Conservation (phyloP, 257 asterid genomes). For the Lycium ferocissimum region DNA sequence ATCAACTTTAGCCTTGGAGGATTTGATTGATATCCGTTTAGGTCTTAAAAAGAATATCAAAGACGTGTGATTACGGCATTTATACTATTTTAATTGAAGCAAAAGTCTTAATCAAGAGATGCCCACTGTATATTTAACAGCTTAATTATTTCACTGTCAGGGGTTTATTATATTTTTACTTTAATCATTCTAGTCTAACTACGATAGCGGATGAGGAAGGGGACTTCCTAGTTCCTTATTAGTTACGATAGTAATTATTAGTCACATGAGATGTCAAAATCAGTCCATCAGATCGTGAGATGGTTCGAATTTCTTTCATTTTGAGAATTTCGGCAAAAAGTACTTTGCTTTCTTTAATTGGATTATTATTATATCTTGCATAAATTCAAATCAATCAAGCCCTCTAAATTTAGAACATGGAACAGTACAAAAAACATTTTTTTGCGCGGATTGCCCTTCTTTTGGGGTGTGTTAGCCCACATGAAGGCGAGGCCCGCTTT, state of each 20-base stretch:
- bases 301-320: too few species aligned
- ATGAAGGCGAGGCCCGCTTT: too few species aligned
- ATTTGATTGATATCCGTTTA: background rate
- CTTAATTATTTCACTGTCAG: background rate
- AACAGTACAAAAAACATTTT: too few species aligned
- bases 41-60: conserved; percentile 11
- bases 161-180: too few species aligned
- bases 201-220: background rate
- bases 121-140: background rate
- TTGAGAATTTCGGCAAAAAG: background rate
- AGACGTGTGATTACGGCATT: background rate
- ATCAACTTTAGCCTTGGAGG: background rate
- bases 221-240: background rate
- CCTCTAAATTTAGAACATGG: too few species aligned
- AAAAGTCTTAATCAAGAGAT: conserved; percentile 30
- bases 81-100: background rate
- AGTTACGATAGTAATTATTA: too few species aligned
- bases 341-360: background rate
- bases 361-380: background rate
- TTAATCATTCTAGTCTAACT: background rate
- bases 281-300: background rate
- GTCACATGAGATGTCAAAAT: background rate
- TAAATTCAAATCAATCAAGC: background rate
- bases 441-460: too few species aligned
- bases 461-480: too few species aligned